Base-by-base conservation (phyloP, 306 rosid species). In the Trichosanthes cucumerina region DNA sequence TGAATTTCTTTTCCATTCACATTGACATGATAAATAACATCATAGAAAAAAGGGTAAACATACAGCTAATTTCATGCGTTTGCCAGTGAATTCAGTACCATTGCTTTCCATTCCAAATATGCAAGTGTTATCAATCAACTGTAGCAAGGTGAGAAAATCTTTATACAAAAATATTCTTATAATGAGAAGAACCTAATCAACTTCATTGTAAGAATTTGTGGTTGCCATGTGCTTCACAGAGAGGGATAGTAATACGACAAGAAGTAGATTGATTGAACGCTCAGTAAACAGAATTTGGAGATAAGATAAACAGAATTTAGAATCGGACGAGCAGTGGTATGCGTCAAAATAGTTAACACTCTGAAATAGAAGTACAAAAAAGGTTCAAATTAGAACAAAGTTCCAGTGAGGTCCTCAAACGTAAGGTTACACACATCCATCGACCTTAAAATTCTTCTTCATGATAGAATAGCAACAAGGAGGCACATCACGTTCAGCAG, bases 21-120 rank as follows among this genome's bases (percentile, higher is more conserved):
- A 26, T 38, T 13, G 57, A 50, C 50, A 14, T 81, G 77, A 44
- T 41, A 5, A 43, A 68, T 24, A 54, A 36, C 46, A 65, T 69
- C 12, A 6, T 44, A 34, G 53, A 21, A 53, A 86, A 78, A 33
- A 68, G 9, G 60, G 52, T 47, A 47, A 52, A 66, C 71, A 18
- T 78, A 84, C 91, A 71, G 72, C 87, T 70, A 82, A 65, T 83
- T 87, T 88, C 88, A 81, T 75, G 79, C 94, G 89, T 78, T 90
- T 90, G 79, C 90, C 87, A 44, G 83, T 12, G 18, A 47, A 77
- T 79, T 83, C 84, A 52, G 66, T 85, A 36, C 78, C 83, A 5
- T 64, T 18, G 81, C 79, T 86, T 78, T 83, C 86, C 73, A 81
- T 86, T 78, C 65, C 85, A 79, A 83, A 24, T 46, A 47, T 14